Conservation (phyloP, 2,329 filamentous ascomycete species). For the Thielaviopsis ethacetica region DNA sequence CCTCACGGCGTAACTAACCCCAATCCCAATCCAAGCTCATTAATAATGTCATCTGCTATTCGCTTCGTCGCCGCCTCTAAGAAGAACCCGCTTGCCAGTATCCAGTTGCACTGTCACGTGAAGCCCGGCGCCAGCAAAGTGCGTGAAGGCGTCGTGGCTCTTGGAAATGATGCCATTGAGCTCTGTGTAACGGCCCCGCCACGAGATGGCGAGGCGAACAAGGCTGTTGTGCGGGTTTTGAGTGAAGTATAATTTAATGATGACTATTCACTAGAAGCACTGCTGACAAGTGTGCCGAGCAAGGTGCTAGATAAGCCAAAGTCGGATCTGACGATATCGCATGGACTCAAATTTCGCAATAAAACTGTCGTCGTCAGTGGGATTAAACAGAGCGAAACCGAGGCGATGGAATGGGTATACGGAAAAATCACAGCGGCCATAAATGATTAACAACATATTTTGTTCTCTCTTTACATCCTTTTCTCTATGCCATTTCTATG, state of each 20-base stretch:
- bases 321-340: conserved; percentile 44
- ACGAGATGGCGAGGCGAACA: conserved; percentile 52
- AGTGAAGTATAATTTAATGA: conserved; percentile 30
- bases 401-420: neutral
- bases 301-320: conserved; percentile 41
- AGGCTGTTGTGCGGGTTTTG: conserved; percentile 45
- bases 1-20: neutral
- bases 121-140: conserved; percentile 47
- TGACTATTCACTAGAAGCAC: too few relatives aligned
- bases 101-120: conserved; percentile 49
- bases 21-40: neutral
- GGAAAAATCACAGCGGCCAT: neutral
- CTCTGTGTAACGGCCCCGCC: conserved; percentile 50
- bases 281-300: neutral
- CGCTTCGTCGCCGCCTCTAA: conserved; percentile 31
- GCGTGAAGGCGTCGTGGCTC: conserved; percentile 41
- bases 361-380: conserved; percentile 38
- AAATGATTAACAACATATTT: neutral
- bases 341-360: conserved; percentile 45
- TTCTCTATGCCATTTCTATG: neutral
- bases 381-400: conserved; percentile 17
- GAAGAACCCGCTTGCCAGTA: conserved; percentile 26
- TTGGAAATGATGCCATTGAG: conserved; percentile 42
- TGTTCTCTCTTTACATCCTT: neutral
- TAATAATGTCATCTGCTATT: conserved; percentile 4